Conservation (phyloP, 2,329 filamentous ascomycete species). For the Neoscytalidium dimidiatum region DNA sequence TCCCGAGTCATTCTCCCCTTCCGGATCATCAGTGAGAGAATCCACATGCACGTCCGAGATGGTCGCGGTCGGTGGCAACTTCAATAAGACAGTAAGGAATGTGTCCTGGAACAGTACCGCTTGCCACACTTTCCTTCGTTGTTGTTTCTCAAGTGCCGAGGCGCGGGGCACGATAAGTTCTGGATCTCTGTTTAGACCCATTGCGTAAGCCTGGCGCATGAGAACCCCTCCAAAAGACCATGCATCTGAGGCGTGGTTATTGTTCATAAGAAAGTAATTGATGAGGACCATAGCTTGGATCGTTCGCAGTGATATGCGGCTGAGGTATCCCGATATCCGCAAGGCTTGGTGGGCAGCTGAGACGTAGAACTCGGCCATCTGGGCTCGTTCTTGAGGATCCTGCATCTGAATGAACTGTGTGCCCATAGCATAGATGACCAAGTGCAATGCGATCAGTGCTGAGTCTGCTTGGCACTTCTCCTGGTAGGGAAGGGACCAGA, state of each 20-base stretch:
- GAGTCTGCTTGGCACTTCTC: conserved; percentile 67
- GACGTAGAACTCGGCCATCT: conserved; percentile 79
- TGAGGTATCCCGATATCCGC: conserved; percentile 74
- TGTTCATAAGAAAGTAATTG: conserved; percentile 81
- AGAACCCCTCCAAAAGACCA: conserved; percentile 81
- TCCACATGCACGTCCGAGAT: conserved; percentile 79
- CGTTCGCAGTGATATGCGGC: conserved; percentile 69
- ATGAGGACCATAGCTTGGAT: conserved; percentile 83
- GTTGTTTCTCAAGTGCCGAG: conserved; percentile 72
- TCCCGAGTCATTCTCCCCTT: conserved; percentile 64
- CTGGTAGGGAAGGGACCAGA: conserved; percentile 64
- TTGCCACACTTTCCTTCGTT: conserved; percentile 79
- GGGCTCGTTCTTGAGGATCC: conserved; percentile 63
- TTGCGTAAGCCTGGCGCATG: conserved; percentile 76
- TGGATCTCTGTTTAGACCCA: conserved; percentile 78
- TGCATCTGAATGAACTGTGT: conserved; percentile 71
- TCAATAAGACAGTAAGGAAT: conserved; percentile 75
- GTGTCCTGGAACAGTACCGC: conserved; percentile 80
- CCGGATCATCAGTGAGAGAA: conserved; percentile 67
- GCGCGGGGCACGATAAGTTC: conserved; percentile 70
- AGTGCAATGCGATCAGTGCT: conserved; percentile 70
- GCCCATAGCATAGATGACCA: conserved; percentile 75
- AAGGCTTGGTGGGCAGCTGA: conserved; percentile 78
- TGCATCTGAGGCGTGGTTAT: conserved; percentile 80
- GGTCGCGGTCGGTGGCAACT: conserved; percentile 74